Evolutionary conservation across 2,329 filamentous ascomycete species (phyloP).

Genomic region (Sarocladium kiliense): DNA sequence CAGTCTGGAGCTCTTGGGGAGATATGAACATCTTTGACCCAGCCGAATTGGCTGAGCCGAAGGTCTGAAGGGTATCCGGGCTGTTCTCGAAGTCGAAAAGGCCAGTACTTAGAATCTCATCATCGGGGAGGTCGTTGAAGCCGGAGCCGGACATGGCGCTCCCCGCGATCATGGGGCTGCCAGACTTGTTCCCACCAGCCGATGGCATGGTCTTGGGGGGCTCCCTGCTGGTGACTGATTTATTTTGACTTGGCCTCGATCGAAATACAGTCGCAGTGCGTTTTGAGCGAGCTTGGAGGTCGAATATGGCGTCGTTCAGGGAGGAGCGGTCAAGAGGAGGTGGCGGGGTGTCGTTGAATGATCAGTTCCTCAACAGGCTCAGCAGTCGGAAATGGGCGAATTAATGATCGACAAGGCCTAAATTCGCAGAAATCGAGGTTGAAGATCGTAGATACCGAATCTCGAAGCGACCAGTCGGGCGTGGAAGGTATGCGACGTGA

Average conservation of each 20-base stretch:
- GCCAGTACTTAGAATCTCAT: slow-evolving; percentile 3
- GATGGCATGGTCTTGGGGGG: slow-evolving; percentile 9
- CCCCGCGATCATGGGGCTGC: slow-evolving; percentile 12
- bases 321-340: background rate
- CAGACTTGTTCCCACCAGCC: slow-evolving; percentile 9
- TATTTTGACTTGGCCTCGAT: background rate
- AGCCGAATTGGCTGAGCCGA: slow-evolving; percentile 8
- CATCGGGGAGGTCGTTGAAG: slow-evolving; percentile 10
- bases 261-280: background rate
- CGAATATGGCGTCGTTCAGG: background rate
- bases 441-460: background rate
- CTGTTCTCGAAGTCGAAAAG: slow-evolving; percentile 11
- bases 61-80: slow-evolving; percentile 12
- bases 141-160: slow-evolving; percentile 8
- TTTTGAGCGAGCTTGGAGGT: background rate
- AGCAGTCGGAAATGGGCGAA: background rate
- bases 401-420: background rate
- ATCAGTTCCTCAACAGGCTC: slow-evolving; percentile 1
- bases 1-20: slow-evolving; percentile 2
- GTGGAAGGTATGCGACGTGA: slow-evolving; percentile 5
- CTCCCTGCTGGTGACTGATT: background rate
- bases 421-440: background rate
- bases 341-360: slow-evolving; percentile 4
- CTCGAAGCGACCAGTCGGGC: background rate
- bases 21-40: slow-evolving; percentile 7